A percentile compares a stretch with the other conserved stretches of the same genome.
Conservation (phyloP, 1,139 yeast species). For the Candida neerlandica region DNA sequence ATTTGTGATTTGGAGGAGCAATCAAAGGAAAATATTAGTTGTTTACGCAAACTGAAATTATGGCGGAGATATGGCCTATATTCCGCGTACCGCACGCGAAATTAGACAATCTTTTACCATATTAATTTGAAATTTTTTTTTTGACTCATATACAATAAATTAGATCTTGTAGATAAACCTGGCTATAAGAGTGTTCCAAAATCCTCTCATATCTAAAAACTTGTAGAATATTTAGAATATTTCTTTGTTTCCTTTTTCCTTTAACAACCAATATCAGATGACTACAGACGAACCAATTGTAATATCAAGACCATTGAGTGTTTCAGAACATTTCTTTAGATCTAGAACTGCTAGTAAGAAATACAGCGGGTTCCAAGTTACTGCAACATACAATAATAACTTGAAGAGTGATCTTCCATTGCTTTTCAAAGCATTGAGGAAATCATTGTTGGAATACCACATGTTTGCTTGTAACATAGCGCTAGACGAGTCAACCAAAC, state of each 20-base stretch:
- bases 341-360: constrained; percentile 32
- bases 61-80: no score
- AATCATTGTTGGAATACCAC: constrained; percentile 37
- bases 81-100: no score
- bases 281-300: constrained; percentile 7
- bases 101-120: no score
- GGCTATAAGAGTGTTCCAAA: no score
- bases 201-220: no score
- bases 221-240: no score
- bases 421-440: constrained; percentile 33
- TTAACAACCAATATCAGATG: background rate
- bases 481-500: constrained; percentile 15
- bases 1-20: no score
- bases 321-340: constrained; percentile 40
- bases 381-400: constrained; percentile 33
- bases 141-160: no score
- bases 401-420: constrained; percentile 19
- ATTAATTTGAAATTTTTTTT: no score
- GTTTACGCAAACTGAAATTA: no score
- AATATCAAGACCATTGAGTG: constrained; percentile 29
- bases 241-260: background rate
- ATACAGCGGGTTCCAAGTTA: constrained; percentile 38
- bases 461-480: constrained; percentile 36
- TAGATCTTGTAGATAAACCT: no score
- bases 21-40: no score